phyloP scores from a whole-genome alignment of 495 filamentous ascomycete genomes.

The Geoglossum glabrum region DNA sequence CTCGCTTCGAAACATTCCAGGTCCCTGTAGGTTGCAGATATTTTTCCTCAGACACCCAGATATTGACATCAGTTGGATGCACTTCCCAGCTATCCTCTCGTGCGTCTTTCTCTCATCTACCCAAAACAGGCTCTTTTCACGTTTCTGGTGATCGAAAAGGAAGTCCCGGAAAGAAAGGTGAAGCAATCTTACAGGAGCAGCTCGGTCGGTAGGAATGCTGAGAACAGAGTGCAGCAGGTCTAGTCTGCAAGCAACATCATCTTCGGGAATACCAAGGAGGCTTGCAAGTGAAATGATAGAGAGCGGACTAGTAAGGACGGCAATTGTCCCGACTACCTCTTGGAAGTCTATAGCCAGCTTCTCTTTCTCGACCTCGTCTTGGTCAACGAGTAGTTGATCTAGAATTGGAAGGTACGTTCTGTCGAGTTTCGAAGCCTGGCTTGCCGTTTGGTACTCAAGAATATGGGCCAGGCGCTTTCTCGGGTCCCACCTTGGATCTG shows the following conservation, averaged over 20 bases:
- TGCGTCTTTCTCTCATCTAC: too few species aligned
- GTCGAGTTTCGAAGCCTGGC: slow-evolving; percentile 8
- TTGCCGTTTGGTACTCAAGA: slow-evolving; percentile 6
- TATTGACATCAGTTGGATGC: slow-evolving; percentile 17
- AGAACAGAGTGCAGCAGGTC: slow-evolving; percentile 12
- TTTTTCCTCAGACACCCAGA: slow-evolving; percentile 16
- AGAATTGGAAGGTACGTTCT: slow-evolving; percentile 12
- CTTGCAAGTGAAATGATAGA: too few species aligned
- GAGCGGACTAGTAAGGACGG: slow-evolving; percentile 4
- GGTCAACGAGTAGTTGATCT: slow-evolving; percentile 7
- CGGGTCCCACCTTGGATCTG: not conserved
- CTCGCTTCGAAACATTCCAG: slow-evolving; percentile 12
- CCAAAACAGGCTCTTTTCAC: slow-evolving; percentile 17
- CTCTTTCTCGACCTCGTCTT: slow-evolving; percentile 8
- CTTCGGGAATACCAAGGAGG: too few species aligned
- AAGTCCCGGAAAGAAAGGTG: slow-evolving; percentile 35
- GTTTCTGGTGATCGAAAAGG: slow-evolving; percentile 20
- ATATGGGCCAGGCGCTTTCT: slow-evolving; percentile 7
- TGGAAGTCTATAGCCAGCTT: slow-evolving; percentile 6
- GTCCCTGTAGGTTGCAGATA: slow-evolving; percentile 19
- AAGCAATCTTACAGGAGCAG: slow-evolving; percentile 19
- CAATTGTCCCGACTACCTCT: slow-evolving; percentile 10
- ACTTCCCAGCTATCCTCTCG: slow-evolving; percentile 16
- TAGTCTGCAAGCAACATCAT: too few species aligned
- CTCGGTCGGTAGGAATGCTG: slow-evolving; percentile 13